Evolutionary conservation across 2,329 filamentous ascomycete species (phyloP), one percentile per base, ranked within the genome.

Genomic region (Talaromyces sp.): DNA sequence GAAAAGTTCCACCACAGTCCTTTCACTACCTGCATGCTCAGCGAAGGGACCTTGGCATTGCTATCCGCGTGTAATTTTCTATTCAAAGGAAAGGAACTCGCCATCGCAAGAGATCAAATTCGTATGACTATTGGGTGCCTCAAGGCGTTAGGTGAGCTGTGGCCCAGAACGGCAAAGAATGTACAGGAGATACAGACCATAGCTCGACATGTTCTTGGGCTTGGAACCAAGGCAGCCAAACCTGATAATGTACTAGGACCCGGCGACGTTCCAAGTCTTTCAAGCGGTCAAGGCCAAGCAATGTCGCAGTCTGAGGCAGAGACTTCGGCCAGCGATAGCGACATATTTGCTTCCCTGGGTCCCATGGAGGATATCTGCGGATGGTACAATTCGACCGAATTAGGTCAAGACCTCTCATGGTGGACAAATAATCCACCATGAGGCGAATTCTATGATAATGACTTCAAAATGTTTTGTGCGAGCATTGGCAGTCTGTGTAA

Each of bases 11-110:
- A 68, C 50, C 76, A 79, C 58, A 74, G 69, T 0, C 77, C 77
- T 0, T 79, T 79, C 46, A 67, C 66, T 0, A 75, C 72, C 0
- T 79, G 77, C 65, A 78, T 78, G 75, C 62, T 77, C 12, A 75
- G 69, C 46, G 71, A 73, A 19, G 77, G 73, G 0, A 74, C 71
- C 0, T 64, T 79, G 24, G 58, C 58, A 3, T 14, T 60, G 27
- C 46, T 60, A 0, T 76, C 77, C 0, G 76, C 76, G 2, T 78
- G 75, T 61, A 70, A 67, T 14, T 73, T 68, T 56, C 55, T 74
- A 7, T 61, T 78, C n/a, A 66, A 65, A 8, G 72, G 69, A 0
- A 65, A 66, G 27, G 67, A 75, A 17, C 62, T 78, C 5, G 63
- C 68, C 0, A 67, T 74, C 1, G 75, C 75, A n/a, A 67, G 77